Evolutionary conservation across 768 basidiomycete species (phyloP).

Genomic region (Boletus tylopilopsis): DNA sequence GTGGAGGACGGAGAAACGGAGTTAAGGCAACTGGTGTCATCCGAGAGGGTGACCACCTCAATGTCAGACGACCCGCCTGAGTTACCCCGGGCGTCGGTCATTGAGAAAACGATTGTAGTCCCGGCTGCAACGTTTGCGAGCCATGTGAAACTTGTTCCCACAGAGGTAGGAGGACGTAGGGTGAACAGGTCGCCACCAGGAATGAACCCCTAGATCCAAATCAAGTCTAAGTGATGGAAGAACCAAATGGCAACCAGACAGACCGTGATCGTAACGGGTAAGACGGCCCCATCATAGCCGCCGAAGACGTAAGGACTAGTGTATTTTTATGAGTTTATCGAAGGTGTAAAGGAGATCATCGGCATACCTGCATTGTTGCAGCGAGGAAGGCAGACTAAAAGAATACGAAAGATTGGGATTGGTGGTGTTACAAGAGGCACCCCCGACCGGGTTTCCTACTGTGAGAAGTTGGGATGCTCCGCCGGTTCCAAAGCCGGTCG

Average conservation of each 20-base stretch:
- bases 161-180: conserved; percentile 38
- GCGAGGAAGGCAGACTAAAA: conserved; percentile 47
- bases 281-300: conserved; percentile 40
- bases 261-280: conserved; percentile 56
- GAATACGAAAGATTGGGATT: conserved; percentile 42
- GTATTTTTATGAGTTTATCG: conserved; percentile 4
- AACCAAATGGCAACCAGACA: conserved; percentile 15
- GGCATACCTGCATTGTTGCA: conserved; percentile 60
- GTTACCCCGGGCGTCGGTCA: conserved; percentile 48
- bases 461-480: conserved; percentile 50
- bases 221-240: not conserved
- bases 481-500: conserved; percentile 64
- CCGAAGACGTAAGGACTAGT: conserved; percentile 46
- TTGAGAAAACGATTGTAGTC: conserved; percentile 53
- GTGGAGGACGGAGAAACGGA: conserved; percentile 51
- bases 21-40: conserved; percentile 50
- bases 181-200: conserved; percentile 55
- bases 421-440: conserved; percentile 45
- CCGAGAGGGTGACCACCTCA: conserved; percentile 43
- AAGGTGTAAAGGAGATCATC: not conserved
- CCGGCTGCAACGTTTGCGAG: conserved; percentile 52
- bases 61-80: conserved; percentile 61
- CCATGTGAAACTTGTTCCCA: conserved; percentile 47
- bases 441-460: conserved; percentile 43
- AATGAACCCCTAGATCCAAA: conserved; percentile 47